phyloP scores from a whole-genome alignment of 805 yeast species.

The Starmerella bombi region DNA sequence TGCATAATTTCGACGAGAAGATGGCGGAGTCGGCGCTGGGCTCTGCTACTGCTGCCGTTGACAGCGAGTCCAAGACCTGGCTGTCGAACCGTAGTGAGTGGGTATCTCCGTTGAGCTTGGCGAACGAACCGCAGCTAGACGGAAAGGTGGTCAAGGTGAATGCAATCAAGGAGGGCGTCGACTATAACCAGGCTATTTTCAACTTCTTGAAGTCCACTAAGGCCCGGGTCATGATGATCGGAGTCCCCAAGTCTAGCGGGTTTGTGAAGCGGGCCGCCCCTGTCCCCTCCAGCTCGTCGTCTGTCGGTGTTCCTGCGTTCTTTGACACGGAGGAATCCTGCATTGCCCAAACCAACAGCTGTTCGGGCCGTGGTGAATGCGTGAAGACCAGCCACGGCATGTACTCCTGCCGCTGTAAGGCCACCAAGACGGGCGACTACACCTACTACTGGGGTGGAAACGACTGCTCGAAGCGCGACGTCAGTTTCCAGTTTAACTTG shows the following conservation, averaged over 20 bases:
- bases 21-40: conserved; percentile 16
- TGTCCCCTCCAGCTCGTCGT: not conserved
- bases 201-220: not conserved
- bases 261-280: not conserved
- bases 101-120: not conserved
- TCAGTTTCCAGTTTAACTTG: conserved; percentile 51
- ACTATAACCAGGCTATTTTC: conserved; percentile 1
- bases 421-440: conserved; percentile 24
- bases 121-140: conserved; percentile 1
- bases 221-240: conserved; percentile 17
- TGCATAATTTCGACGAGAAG: conserved; percentile 13
- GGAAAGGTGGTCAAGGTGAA: conserved; percentile 6
- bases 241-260: conserved; percentile 8
- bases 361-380: conserved; percentile 32
- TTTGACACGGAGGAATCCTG: conserved; percentile 26
- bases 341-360: conserved; percentile 24
- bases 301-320: not conserved
- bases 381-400: conserved; percentile 22
- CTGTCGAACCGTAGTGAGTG: not conserved
- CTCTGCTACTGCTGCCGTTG: conserved; percentile 12
- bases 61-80: conserved; percentile 2
- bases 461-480: conserved; percentile 56
- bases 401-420: conserved; percentile 28
- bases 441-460: conserved; percentile 30
- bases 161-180: conserved; percentile 1